Evolutionary conservation across 768 basidiomycete species (phyloP).

Genomic region (Phanerodontia chrysosporium): DNA sequence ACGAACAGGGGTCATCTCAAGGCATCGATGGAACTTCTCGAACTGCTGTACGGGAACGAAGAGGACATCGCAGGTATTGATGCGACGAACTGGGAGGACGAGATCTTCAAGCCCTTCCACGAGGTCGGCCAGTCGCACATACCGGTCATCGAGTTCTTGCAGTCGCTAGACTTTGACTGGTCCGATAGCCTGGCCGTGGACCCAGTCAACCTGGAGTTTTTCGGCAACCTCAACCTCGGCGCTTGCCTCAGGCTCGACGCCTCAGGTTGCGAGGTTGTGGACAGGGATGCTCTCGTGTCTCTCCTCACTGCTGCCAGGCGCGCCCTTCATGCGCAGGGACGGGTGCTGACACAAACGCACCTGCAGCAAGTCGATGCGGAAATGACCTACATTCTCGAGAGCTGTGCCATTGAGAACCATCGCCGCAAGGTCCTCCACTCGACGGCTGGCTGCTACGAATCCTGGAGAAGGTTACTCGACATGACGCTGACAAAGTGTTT

Average conservation of each 20-base stretch:
- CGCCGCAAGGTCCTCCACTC: conserved; percentile 76
- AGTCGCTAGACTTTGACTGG: conserved; percentile 88
- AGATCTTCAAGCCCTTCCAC: conserved; percentile 53
- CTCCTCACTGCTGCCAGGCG: conserved; percentile 62
- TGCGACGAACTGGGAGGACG: conserved; percentile 39
- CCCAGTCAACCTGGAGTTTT: conserved; percentile 57
- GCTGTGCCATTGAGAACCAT: conserved; percentile 85
- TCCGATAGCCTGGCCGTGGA: conserved; percentile 63
- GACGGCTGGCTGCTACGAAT: conserved; percentile 63
- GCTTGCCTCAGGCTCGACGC: conserved; percentile 65
- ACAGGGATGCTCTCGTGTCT: conserved; percentile 64
- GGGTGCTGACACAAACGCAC: conserved; percentile 56
- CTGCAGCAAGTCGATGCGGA: conserved; percentile 66
- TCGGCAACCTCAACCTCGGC: conserved; percentile 61
- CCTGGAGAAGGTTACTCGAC: conserved; percentile 85
- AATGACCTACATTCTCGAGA: conserved; percentile 72
- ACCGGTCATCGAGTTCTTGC: conserved; percentile 83
- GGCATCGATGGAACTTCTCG: conserved; percentile 67
- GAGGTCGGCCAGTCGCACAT: conserved; percentile 81
- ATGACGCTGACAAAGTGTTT: conserved; percentile 86
- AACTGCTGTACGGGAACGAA: conserved; percentile 75
- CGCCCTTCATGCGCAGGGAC: conserved; percentile 62
- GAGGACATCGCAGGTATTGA: conserved; percentile 40
- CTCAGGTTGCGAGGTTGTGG: conserved; percentile 80
- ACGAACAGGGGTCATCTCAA: conserved; percentile 75